Conservation (phyloP, 345 rosid species). For the Hypericum androsaemum region DNA sequence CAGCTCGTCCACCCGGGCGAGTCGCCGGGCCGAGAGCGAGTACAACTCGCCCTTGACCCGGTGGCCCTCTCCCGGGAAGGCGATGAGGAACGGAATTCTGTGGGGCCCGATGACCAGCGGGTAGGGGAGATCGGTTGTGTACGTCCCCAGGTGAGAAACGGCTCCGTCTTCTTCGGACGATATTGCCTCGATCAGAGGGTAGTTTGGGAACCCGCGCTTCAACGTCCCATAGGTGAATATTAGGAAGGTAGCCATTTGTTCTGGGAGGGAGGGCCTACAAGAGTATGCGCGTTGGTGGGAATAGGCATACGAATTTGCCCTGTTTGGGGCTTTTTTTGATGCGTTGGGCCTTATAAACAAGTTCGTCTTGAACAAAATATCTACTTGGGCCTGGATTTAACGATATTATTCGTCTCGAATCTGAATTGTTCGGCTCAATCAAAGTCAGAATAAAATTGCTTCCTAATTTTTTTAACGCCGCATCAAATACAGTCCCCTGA, state of each 20-base stretch:
- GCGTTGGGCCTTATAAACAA: too few relatives aligned
- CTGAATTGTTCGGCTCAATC: too few relatives aligned
- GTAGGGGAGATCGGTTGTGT: conserved; percentile 28
- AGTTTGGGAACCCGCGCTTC: conserved; percentile 41
- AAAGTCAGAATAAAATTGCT: too few relatives aligned
- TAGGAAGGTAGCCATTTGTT: conserved; percentile 4
- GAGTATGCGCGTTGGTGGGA: too few relatives aligned
- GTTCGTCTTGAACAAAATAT: too few relatives aligned
- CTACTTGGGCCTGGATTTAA: too few relatives aligned
- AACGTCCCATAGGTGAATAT: conserved; percentile 68
- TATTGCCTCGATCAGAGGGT: conserved; percentile 36
- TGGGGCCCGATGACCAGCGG: conserved; percentile 69
- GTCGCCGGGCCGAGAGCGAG: conserved; percentile 42
- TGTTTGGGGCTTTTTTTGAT: too few relatives aligned
- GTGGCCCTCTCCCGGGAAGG: conserved; percentile 41
- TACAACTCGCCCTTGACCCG: conserved; percentile 59
- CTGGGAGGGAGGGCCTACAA: too few relatives aligned
- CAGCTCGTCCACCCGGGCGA: conserved; percentile 45
- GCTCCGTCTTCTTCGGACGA: conserved; percentile 30
- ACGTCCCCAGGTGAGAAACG: conserved; percentile 27
- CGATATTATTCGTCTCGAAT: too few relatives aligned
- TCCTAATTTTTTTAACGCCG: too few relatives aligned
- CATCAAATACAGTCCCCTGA: too few relatives aligned
- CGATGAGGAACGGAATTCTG: conserved; percentile 63
- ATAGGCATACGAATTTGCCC: too few relatives aligned